Evolutionary conservation across 129 eudicot species (phyloP).

Genomic region (Flaveria linearis): DNA sequence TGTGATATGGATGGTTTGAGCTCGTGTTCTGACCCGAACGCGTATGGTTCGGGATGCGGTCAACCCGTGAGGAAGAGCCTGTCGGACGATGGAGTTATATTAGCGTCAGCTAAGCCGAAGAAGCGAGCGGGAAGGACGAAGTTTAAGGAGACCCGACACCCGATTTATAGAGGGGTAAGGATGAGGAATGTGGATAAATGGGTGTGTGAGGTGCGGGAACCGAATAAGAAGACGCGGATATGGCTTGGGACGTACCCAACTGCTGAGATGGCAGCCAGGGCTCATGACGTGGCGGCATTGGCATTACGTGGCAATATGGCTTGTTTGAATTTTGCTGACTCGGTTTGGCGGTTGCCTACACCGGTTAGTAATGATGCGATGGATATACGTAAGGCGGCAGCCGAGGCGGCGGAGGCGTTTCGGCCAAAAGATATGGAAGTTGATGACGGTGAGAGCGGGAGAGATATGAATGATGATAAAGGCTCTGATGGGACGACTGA

Average conservation of each 20-base stretch:
- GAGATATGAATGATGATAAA: constrained; percentile 7
- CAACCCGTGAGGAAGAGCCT: not conserved
- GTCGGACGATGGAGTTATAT: constrained; percentile 50
- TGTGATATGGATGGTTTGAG: constrained; percentile 37
- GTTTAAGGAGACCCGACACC: constrained; percentile 81
- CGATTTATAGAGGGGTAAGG: constrained; percentile 68
- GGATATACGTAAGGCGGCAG: constrained; percentile 56
- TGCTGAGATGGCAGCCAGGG: constrained; percentile 86
- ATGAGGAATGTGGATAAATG: constrained; percentile 51
- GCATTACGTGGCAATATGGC: constrained; percentile 63
- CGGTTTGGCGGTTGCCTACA: constrained; percentile 53
- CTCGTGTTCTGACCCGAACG: constrained; percentile 34
- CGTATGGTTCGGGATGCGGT: constrained; percentile 6
- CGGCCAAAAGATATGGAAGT: constrained; percentile 27
- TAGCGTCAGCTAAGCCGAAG: constrained; percentile 63
- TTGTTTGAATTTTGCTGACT: constrained; percentile 75
- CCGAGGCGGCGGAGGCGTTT: constrained; percentile 66
- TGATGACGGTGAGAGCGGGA: not conserved
- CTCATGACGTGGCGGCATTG: constrained; percentile 81
- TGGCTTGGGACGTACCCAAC: constrained; percentile 88
- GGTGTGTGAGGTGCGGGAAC: constrained; percentile 79
- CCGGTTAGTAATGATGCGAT: constrained; percentile 46
- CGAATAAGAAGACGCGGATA: constrained; percentile 51
- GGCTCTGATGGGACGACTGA: constrained; percentile 10
- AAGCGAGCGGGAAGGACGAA: constrained; percentile 72